These are phyloP conservation scores for Phytophthora tubulina DNA, from an alignment of 352 stramenopile species.

Conservation along the genomic window DNA sequence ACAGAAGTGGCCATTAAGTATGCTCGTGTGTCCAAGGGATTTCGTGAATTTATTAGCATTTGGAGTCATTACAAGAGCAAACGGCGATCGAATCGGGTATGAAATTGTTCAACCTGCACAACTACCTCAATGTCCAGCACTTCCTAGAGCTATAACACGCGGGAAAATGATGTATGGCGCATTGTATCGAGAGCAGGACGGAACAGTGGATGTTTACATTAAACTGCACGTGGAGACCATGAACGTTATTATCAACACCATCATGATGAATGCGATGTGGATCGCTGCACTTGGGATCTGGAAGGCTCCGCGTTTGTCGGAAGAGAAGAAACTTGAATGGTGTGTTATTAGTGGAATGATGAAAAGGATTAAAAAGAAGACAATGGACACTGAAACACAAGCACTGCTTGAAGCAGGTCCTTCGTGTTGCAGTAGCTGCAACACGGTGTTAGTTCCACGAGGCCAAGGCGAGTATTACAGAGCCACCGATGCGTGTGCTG, in stretches of 20 bases:
- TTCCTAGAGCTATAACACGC: slow-evolving; percentile 24
- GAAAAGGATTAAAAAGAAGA: slow-evolving; percentile 10
- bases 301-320: slow-evolving; percentile 19
- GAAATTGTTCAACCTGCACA: slow-evolving; percentile 58
- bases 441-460: slow-evolving; percentile 4
- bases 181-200: slow-evolving; percentile 28
- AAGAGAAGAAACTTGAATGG: slow-evolving; percentile 40
- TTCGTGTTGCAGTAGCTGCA: slow-evolving; percentile 12
- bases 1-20: slow-evolving; percentile 40
- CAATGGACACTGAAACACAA: neutral
- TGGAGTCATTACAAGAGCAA: slow-evolving; percentile 41
- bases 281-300: slow-evolving; percentile 22
- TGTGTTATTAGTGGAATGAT: slow-evolving; percentile 26
- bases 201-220: slow-evolving; percentile 33
- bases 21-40: slow-evolving; percentile 59
- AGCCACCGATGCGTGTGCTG: slow-evolving; percentile 6
- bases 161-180: slow-evolving; percentile 36
- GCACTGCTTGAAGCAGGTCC: neutral
- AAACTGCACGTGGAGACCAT: slow-evolving; percentile 33
- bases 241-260: slow-evolving; percentile 12
- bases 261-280: slow-evolving; percentile 32
- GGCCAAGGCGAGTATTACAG: neutral
- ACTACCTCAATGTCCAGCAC: slow-evolving; percentile 26
- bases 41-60: slow-evolving; percentile 58
- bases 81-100: slow-evolving; percentile 52